Evolutionary conservation across 495 filamentous ascomycete species (phyloP).

Genomic region (Copromyces sp.): DNA sequence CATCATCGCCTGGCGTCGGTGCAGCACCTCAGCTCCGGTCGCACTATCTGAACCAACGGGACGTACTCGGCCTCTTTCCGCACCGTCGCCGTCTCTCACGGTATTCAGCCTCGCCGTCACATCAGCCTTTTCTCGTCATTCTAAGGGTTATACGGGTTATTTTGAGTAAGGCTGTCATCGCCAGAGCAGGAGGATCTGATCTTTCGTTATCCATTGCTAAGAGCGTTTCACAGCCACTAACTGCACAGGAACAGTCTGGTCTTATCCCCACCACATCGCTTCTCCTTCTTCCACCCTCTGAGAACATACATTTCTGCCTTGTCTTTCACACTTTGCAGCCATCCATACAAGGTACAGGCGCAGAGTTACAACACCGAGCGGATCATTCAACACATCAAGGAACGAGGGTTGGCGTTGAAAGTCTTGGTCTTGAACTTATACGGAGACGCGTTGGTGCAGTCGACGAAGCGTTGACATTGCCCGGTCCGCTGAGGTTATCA

Average conservation of each 20-base stretch:
- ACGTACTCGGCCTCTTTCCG: background rate
- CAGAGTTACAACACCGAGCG: background rate
- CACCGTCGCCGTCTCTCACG: background rate
- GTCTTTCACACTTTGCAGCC: background rate
- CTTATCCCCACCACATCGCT: background rate
- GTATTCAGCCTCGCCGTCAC: background rate
- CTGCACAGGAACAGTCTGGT: background rate
- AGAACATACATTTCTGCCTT: background rate
- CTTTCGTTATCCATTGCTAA: background rate
- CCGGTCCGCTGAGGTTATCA: background rate
- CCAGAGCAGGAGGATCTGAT: background rate
- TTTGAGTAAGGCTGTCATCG: background rate
- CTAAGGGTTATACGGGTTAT: background rate
- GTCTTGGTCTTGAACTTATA: background rate
- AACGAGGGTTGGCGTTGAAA: background rate
- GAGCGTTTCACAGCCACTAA: background rate
- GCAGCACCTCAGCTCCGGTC: background rate
- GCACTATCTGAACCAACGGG: background rate
- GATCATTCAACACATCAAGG: background rate
- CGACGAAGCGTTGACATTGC: background rate
- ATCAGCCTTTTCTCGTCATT: background rate
- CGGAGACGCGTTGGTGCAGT: background rate
- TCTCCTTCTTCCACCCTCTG: background rate
- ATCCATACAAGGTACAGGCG: background rate
- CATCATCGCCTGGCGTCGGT: background rate